Evolutionary conservation across 2,329 filamentous ascomycete genomes (phyloP), one percentile per base, ranked within the genome.

Genomic region (Didymella keratinophila): DNA sequence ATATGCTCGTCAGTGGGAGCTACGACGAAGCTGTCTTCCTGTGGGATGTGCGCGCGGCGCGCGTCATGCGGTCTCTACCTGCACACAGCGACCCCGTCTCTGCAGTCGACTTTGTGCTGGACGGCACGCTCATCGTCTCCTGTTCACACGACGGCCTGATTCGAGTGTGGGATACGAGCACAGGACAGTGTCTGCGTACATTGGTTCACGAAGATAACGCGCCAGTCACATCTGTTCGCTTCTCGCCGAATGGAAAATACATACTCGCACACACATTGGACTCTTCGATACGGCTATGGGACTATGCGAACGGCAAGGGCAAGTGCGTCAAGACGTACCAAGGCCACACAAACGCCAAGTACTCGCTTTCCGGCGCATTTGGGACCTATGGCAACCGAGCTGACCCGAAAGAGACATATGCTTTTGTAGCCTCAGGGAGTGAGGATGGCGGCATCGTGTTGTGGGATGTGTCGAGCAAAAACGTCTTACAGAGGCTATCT

Each of bases 21-120:
- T 98, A 97, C 78, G 95, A 99, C 67, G 95, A 99, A 80, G 95
- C 95, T 4, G 92, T 99, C 0, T 97, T 97, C 65, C 79, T 99
- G 5, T 99, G 95, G 95, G 95, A 99, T 76, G 91, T 98, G 14
- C 86, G 95, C 14, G 92, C 92, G 0, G 93, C 92, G 0, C 84
- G 89, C 21, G 82, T 95, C 32, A 97, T 99, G 93, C 86, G 93
- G 53, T 93, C 90, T 62, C 79, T 99, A 36, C 95, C 95, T 1
- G 95, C 95, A 2, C 95, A 99, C 71, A 96, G 92, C 27, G 95
- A 99, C 75, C 95, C 95, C 0, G 94, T 99, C 1, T 89, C 90
- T 54, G 93, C 93, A 0, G 94, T 99, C 10, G 94, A 97, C 75
- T 96, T 99, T 71, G 92, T 93, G 58, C 82, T 89, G 62, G 95